Percentiles rank a stretch among this genome's conserved stretches.
phyloP scores from a whole-genome alignment of 2,329 filamentous ascomycete species.

The Diaporthe nobilis region DNA sequence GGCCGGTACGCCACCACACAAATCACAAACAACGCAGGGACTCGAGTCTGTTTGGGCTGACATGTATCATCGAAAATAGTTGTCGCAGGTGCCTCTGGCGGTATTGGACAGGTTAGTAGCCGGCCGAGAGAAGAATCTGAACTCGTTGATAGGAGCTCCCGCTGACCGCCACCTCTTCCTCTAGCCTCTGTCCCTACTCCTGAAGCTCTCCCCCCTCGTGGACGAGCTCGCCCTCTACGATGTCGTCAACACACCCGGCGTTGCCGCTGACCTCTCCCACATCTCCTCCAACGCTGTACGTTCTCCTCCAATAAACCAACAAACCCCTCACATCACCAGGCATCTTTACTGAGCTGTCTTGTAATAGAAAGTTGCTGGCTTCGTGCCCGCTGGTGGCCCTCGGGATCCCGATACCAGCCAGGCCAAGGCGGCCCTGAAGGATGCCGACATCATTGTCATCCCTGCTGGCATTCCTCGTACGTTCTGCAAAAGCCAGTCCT shows the following conservation, averaged over 20 bases:
- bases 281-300: conserved; percentile 89
- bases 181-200: conserved; percentile 94
- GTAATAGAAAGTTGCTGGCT: conserved; percentile 84
- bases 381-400: conserved; percentile 82
- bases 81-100: conserved; percentile 96
- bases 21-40: conserved; percentile 33
- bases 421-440: conserved; percentile 85
- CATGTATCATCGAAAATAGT: conserved; percentile 56
- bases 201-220: conserved; percentile 90
- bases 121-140: conserved; percentile 7
- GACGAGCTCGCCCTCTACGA: conserved; percentile 97
- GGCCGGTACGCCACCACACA: conserved; percentile 49
- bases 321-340: neutral
- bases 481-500: conserved; percentile 52
- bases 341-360: conserved; percentile 32
- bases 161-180: conserved; percentile 28
- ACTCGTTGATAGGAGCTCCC: conserved; percentile 43
- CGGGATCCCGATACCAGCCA: conserved; percentile 65
- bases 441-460: conserved; percentile 96
- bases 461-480: conserved; percentile 97
- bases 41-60: conserved; percentile 41
- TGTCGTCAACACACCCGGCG: conserved; percentile 98
- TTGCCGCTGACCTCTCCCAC: conserved; percentile 96
- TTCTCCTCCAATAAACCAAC: conserved; percentile 35
- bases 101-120: conserved; percentile 91